These are phyloP conservation scores for Mycena capillaripes DNA, from an alignment of 768 basidiomycete species.

Conservation along the genomic window DNA sequence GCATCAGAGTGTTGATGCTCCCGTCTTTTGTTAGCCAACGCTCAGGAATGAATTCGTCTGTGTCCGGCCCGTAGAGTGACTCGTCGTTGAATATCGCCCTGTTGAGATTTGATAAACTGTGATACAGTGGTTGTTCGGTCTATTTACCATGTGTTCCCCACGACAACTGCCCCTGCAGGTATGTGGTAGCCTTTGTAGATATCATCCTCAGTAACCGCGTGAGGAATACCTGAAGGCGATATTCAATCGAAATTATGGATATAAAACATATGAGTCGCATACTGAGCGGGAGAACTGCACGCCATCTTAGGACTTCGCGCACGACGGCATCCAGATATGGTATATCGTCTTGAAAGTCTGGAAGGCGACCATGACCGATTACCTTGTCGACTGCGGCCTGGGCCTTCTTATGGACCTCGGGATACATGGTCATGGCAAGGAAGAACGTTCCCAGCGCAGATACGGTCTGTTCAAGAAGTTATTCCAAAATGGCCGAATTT, in stretches of 20 bases:
- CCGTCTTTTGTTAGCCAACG: constrained; percentile 40
- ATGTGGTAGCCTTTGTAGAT: constrained; percentile 41
- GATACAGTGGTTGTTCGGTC: background rate
- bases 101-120: background rate
- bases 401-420: no score
- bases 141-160: constrained; percentile 37
- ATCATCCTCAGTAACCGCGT: constrained; percentile 35
- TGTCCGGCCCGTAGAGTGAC: constrained; percentile 43
- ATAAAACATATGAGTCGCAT: background rate
- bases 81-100: constrained; percentile 39
- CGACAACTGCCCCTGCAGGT: constrained; percentile 38
- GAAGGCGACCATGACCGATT: constrained; percentile 28
- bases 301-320: constrained; percentile 37
- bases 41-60: constrained; percentile 36
- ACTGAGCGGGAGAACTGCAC: constrained; percentile 23
- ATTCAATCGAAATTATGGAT: background rate
- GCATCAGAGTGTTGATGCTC: constrained; percentile 10
- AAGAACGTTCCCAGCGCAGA: no score
- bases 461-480: no score
- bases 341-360: constrained; percentile 30
- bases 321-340: constrained; percentile 38
- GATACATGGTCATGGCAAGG: no score
- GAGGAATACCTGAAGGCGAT: constrained; percentile 29
- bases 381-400: no score
- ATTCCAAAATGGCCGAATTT: background rate